Evolutionary conservation across 345 rosid genomes (phyloP), one percentile per base, ranked within the genome.

Genomic region (Cardamine resedifolia): DNA sequence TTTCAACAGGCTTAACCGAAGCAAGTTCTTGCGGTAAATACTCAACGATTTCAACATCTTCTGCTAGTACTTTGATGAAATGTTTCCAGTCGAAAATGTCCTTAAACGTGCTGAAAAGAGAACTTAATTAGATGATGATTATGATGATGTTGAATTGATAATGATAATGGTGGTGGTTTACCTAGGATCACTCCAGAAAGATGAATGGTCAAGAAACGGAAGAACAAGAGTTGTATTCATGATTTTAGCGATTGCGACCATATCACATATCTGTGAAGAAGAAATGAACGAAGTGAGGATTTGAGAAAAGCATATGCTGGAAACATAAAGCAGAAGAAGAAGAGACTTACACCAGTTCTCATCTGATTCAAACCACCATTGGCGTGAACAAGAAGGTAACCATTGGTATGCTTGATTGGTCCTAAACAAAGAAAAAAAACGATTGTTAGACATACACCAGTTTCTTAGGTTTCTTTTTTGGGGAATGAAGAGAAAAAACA

Each of bases 331-430:
- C 6, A 47, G 9, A 34, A 51, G 68, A 48, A 39, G 33, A 59
- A 43, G 63, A 20, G 47, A 53, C 66, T 64, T 77, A 88, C 97
- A 74, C 97, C 96, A 43, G 73, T 84, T 81, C 85, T 91, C 97
- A 91, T 91, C 64, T 91, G 97, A 79, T 91, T 91, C 79, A 91
- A 61, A 67, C 97, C 97, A 20, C 97, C 97, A 26, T 91, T 91
- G 15, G 97, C 83, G 72, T 86, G 86, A 36, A 86, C 91, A 49
- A 83, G 66, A 74, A 91, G 50, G 64, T 86, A 86, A 9, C 96
- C 93, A 71, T 86, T 83, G 7, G 85, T 79, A 9, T 26, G 10
- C 59, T 59, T 62, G 16, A n/a, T 43, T 19, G 72, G 71, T 65
- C 24, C 80, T 77, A 49, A 48, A 70, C 19, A 23, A 23, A 58